Percentiles rank a stretch among this genome's conserved stretches.
Conservation (phyloP, 441 rosid genomes). For the Rhodomyrtus psidioides region DNA sequence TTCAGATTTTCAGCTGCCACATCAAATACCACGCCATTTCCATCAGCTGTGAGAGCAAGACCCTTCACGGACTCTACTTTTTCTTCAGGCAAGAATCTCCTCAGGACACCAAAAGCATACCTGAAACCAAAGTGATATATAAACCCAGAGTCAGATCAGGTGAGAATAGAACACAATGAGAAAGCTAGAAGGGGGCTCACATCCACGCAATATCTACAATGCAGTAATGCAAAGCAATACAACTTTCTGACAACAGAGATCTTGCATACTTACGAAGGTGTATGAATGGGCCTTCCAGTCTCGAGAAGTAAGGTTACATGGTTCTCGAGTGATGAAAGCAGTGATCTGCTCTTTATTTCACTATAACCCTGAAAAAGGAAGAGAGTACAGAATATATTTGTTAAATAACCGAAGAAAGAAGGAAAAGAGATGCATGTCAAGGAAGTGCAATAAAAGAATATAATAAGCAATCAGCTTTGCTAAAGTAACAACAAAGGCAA, state of each 20-base stretch:
- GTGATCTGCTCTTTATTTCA: constrained; percentile 81
- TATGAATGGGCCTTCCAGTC: constrained; percentile 52
- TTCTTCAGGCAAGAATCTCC: constrained; percentile 79
- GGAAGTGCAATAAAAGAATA: not conserved
- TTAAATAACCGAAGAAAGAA: not conserved
- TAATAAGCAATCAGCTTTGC: not conserved
- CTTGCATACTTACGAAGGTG: constrained; percentile 57
- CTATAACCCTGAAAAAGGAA: constrained; percentile 61
- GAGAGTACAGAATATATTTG: not conserved
- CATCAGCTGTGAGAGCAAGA: constrained; percentile 69
- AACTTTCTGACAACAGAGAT: not conserved
- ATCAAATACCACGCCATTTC: constrained; percentile 78
- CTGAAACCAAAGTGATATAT: constrained; percentile 22
- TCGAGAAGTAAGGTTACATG: constrained; percentile 71
- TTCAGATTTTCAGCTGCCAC: constrained; percentile 55
- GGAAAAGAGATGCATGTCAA: not conserved
- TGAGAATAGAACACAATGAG: not conserved
- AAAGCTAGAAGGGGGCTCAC: not conserved
- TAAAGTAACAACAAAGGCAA: not conserved
- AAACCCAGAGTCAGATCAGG: not conserved
- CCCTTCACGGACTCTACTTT: constrained; percentile 72
- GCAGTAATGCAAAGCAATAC: not conserved
- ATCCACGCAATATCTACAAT: not conserved
- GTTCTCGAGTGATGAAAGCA: constrained; percentile 78
- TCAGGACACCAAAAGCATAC: constrained; percentile 52